Evolutionary conservation across 2,329 filamentous ascomycete species (phyloP).

Genomic region (Aspergillus hiratsukae): DNA sequence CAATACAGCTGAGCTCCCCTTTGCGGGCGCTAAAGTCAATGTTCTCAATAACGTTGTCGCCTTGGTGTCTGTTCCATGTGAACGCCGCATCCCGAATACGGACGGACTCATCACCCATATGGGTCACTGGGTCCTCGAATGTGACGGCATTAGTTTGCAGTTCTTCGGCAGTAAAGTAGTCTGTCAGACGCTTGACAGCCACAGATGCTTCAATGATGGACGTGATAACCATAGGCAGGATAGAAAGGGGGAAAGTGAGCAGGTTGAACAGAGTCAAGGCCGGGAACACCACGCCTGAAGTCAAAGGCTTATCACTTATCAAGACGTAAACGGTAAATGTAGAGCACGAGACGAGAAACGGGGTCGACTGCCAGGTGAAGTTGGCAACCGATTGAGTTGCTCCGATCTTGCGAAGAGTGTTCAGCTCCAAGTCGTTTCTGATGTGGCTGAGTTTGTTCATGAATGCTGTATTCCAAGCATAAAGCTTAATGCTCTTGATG

Average conservation of each 20-base stretch:
- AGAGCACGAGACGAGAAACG: slow-evolving; percentile 94
- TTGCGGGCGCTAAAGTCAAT: slow-evolving; percentile 88
- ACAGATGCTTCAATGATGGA: slow-evolving; percentile 95
- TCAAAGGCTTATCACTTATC: slow-evolving; percentile 73
- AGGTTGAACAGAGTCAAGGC: slow-evolving; percentile 91
- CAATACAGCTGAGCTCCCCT: slow-evolving; percentile 86
- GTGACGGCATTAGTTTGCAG: slow-evolving; percentile 79
- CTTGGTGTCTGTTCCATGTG: slow-evolving; percentile 86
- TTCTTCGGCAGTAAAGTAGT: slow-evolving; percentile 83
- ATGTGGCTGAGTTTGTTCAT: slow-evolving; percentile 97
- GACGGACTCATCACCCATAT: slow-evolving; percentile 80
- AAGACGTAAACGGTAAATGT: slow-evolving; percentile 94
- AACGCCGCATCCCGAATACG: slow-evolving; percentile 80
- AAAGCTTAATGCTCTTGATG: slow-evolving; percentile 99
- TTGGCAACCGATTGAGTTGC: slow-evolving; percentile 91
- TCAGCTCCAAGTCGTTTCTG: slow-evolving; percentile 90
- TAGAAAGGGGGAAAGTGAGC: slow-evolving; percentile 86
- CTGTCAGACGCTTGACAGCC: slow-evolving; percentile 77
- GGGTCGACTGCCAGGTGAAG: slow-evolving; percentile 96
- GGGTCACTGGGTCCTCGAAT: slow-evolving; percentile 63
- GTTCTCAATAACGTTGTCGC: slow-evolving; percentile 64
- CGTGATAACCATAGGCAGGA: slow-evolving; percentile 96
- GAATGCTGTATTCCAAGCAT: slow-evolving; percentile 94
- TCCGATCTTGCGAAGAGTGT: slow-evolving; percentile 93
- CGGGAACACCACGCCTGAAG: slow-evolving; percentile 93